Base-by-base conservation (phyloP, 2,329 filamentous ascomycete species). In the Thelonectria discophora region DNA sequence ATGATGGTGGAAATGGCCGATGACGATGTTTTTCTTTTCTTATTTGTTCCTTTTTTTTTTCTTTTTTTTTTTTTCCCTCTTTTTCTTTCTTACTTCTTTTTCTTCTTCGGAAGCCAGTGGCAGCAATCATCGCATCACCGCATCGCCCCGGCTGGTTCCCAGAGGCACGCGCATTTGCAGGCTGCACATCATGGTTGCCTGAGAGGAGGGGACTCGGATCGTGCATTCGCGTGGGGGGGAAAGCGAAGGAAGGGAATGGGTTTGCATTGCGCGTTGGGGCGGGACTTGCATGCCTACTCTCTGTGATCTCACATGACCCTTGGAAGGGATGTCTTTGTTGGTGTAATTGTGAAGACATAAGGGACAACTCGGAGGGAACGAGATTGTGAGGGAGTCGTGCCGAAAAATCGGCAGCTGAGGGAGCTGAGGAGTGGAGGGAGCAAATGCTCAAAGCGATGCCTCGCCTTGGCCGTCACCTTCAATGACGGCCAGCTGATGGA, bases 1-100 rank as follows among this genome's bases (percentile, higher is more conserved):
- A 64, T 64, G 62, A 67, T 69, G 51, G 60, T 67, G 61, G 61
- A 61, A 56, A 55, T 46, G 52, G 12, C 49, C 40, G 27, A 24
- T 56, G 21, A 30, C 42, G 34, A 48, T 43, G 24, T 55, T 48
- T 47, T 40, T 7, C 40, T 37, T 15, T 37, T 52, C 51, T 55
- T 37, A 57, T 39, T 34, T 40, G 24, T 21, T 42, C 21, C 21
- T 55, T 47, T 40, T 8, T 46, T 37, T 15, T 37, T 54, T 54
- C 50, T 37, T 58, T 39, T 34, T 40, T 34, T 21, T 42, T 27
- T 27, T 55, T 37, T 51, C 52, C 15, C 20, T 30, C 27, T 30
- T 30, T 30, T 30, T 30, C 7, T 9, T 30, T 30, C 27, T 18
- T 55, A 18, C 34, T n/a, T 10, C 20, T 48, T 27, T 43, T 47